These are phyloP conservation scores for Vanrija sp. DNA, from an alignment of 1,284 basidiomycete genomes.

Conservation along the genomic window DNA sequence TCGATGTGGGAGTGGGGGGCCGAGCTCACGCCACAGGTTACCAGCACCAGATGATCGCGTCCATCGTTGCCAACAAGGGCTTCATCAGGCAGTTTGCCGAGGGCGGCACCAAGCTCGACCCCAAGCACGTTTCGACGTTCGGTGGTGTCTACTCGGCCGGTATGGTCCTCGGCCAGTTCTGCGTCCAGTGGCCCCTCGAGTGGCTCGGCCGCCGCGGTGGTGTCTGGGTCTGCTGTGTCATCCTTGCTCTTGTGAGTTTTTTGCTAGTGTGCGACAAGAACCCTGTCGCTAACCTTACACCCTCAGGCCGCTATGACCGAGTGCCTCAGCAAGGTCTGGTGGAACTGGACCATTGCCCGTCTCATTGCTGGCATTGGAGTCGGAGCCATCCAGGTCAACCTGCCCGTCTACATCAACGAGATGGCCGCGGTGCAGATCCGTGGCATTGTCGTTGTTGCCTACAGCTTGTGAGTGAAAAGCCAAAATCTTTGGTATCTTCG, in stretches of 20 bases:
- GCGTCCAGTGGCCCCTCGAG: constrained; percentile 23
- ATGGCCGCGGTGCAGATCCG: constrained; percentile 21
- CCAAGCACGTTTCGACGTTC: constrained; percentile 26
- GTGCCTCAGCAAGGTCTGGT: constrained; percentile 15
- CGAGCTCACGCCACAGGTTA: not conserved
- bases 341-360: constrained; percentile 25
- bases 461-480: constrained; percentile 15
- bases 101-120: constrained; percentile 7
- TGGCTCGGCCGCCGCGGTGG: constrained; percentile 28
- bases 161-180: constrained; percentile 11
- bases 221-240: constrained; percentile 24
- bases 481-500: no score
- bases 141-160: constrained; percentile 26
- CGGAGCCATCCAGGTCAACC: constrained; percentile 22
- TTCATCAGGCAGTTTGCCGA: constrained; percentile 21
- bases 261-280: no score
- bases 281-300: not conserved
- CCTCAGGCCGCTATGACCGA: constrained; percentile 18
- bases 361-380: constrained; percentile 26
- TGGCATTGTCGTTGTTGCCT: constrained; percentile 26
- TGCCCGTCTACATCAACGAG: constrained; percentile 28
- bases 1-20: not conserved
- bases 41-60: constrained; percentile 30
- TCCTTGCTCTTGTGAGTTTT: constrained; percentile 20
- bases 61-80: constrained; percentile 29